Base-by-base conservation (phyloP, 108 stramenopile species). In the Phaeodactylum tricornutum region DNA sequence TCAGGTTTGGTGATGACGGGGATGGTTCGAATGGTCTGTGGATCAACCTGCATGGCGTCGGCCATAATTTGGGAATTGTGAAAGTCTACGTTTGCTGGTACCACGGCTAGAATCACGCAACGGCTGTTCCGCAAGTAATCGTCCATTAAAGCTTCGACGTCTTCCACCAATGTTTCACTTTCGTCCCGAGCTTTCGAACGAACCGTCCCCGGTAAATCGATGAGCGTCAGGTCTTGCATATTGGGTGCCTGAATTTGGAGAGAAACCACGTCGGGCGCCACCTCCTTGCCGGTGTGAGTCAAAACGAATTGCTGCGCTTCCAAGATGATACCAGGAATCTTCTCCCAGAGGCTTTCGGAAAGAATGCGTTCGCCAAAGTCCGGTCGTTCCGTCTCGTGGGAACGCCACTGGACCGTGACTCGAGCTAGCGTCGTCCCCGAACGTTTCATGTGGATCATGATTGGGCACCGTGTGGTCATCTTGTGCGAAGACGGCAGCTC, bases 1-100 rank as follows among this genome's bases (percentile, higher is more conserved):
- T 94, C 94, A 6, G 88, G 84, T 53, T 95, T 95, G 4, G 94
- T 95, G 12, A 92, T 46, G 26, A 92, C 91, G 5, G 85, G 87
- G 35, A 92, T 71, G 3, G 91, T 95, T 2, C 88, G 77, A 43
- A 55, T 29, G 14, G 77, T 78, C 11, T 42, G 28, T 5, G 79
- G 77, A 48, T 90, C 90, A 26, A 79, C 75, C 42, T 55, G 46
- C 32, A 45, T 34, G 7, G 81, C 80, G 28, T 65, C 61, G 32
- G 72, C 70, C 51, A 92, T 50, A 17, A 87, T 79, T 57, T 81
- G 76, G 3, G 78, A 66, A 47, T 88, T 92, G 32, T 87, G 89
- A 59, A 92, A 72, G 53, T 94, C 90, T 1, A 81, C 74, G 22
- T 88, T 88, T 9, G 80, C 60, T 1, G 93, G 84, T 20, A 92